Evolutionary conservation across 169 alveolate genomes (phyloP), one percentile per base, ranked within the genome.

Genomic region (Plasmodium gonderi): DNA sequence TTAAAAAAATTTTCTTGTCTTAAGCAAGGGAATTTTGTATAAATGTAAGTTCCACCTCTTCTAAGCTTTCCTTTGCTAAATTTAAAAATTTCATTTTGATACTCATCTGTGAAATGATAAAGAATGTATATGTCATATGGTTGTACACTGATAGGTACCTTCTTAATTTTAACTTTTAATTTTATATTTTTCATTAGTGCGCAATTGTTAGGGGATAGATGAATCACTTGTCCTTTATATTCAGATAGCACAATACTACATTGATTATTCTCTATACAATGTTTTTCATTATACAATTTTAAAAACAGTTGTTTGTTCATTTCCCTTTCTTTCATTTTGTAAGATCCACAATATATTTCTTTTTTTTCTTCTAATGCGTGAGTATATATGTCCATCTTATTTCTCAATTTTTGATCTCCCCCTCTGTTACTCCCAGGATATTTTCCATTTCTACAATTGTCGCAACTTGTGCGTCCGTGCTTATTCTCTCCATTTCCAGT

Each of bases 111-210:
- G 67, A 85, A 74, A 75, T 40, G 49, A 26, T 51, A 85, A 36
- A 85, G 45, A 26, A 85, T 75, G 26, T 74, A 74, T 42, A 85
- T 78, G 36, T 38, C 38, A 26, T 75, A 51, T 14, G 67, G 20
- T 3, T 75, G 45, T 8, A 85, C 36, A 26, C 68, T 33, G 31
- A 85, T 74, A n/a, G 92, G 92, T 36, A 29, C 72, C 79, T 85
- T 85, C 23, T 85, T 75, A 49, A 85, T 85, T 74, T 74, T 72
- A 4, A 85, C 45, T 85, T 51, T 85, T 9, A 85, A 38, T 85
- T 85, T 85, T 5, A 85, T 74, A 40, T 85, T 85, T 33, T 51
- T 49, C 44, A 54, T 75, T 51, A 85, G 67, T 3, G 92, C 72
- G 20, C 64, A 75, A 42, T 72, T 85, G 29, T 85, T 31, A 2